Evolutionary conservation across 352 stramenopile species (phyloP).

Genomic region (Phytophthora palmivora): DNA sequence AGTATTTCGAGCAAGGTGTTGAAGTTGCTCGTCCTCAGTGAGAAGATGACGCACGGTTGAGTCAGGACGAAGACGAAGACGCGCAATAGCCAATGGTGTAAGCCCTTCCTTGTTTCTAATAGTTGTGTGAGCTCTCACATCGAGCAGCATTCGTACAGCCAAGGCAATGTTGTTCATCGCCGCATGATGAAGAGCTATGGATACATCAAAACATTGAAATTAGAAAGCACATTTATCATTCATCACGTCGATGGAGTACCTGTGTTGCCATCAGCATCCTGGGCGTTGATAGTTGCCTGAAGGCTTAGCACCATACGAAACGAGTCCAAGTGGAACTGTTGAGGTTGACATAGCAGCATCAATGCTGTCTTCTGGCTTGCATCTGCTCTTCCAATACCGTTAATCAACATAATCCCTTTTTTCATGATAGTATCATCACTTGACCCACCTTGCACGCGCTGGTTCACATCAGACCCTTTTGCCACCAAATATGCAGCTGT

Average conservation of each 20-base stretch:
- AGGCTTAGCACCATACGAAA: slow-evolving; percentile 86
- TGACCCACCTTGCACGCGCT: slow-evolving; percentile 50
- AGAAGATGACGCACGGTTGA: slow-evolving; percentile 57
- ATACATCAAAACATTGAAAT: not conserved
- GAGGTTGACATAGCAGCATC: slow-evolving; percentile 72
- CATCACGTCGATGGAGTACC: slow-evolving; percentile 37
- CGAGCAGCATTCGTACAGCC: slow-evolving; percentile 74
- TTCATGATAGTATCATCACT: not conserved
- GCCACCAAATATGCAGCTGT: slow-evolving; percentile 79
- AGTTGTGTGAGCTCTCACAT: slow-evolving; percentile 54
- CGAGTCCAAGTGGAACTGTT: slow-evolving; percentile 84
- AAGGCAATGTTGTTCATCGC: slow-evolving; percentile 66
- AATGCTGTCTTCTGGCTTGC: slow-evolving; percentile 57
- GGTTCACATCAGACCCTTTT: slow-evolving; percentile 74
- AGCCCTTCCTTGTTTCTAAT: slow-evolving; percentile 52
- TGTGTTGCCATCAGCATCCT: slow-evolving; percentile 74
- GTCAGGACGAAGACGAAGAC: slow-evolving; percentile 38
- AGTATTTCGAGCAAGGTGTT: slow-evolving; percentile 47
- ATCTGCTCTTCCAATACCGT: slow-evolving; percentile 20
- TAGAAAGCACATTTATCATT: not conserved
- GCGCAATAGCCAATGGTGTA: slow-evolving; percentile 62
- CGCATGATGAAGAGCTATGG: slow-evolving; percentile 68
- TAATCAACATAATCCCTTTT: not conserved
- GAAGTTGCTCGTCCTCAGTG: slow-evolving; percentile 61
- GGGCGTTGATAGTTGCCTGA: slow-evolving; percentile 52